These are phyloP conservation scores for Pyrus bretschneideri DNA, from an alignment of 306 rosid genomes.

Conservation along the genomic window DNA sequence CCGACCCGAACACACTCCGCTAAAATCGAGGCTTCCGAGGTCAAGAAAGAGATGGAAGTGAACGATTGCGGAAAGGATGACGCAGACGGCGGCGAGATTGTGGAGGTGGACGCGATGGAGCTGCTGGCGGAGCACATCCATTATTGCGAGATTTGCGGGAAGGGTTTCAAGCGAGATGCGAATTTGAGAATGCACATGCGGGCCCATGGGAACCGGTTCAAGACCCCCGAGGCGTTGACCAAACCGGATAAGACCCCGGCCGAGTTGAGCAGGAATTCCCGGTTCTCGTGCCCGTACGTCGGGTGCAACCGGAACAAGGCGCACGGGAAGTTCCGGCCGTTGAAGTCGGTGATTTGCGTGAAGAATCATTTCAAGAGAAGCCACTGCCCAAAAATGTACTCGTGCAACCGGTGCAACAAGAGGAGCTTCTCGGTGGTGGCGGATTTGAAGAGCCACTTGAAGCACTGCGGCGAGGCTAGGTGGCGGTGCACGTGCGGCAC, in stretches of 20 bases:
- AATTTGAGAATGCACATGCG: slow-evolving; percentile 93
- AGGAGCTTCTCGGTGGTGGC: slow-evolving; percentile 72
- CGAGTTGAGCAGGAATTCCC: slow-evolving; percentile 1
- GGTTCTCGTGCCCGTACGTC: slow-evolving; percentile 71
- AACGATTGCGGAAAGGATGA: background rate
- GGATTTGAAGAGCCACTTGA: slow-evolving; percentile 72
- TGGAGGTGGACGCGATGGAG: slow-evolving; percentile 74
- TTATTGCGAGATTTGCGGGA: slow-evolving; percentile 87
- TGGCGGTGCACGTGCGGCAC: slow-evolving; percentile 93
- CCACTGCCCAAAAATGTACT: slow-evolving; percentile 84
- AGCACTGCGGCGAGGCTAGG: slow-evolving; percentile 53
- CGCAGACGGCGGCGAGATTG: slow-evolving; percentile 36
- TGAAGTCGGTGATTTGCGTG: slow-evolving; percentile 67
- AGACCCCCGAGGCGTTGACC: slow-evolving; percentile 65
- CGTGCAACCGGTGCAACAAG: slow-evolving; percentile 64
- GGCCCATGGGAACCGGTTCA: slow-evolving; percentile 78
- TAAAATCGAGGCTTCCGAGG: background rate
- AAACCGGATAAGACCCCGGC: slow-evolving; percentile 24
- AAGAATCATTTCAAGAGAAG: slow-evolving; percentile 89
- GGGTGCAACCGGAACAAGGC: slow-evolving; percentile 58
- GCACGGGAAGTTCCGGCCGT: slow-evolving; percentile 54
- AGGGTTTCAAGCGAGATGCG: slow-evolving; percentile 89
- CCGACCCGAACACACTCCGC: background rate
- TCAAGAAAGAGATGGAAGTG: slow-evolving; percentile 13
- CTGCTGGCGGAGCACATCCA: slow-evolving; percentile 72